Percentiles rank a stretch among this genome's conserved stretches.
phyloP scores from a whole-genome alignment of 495 filamentous ascomycete species.

The Polyplosphaeria fusca region DNA sequence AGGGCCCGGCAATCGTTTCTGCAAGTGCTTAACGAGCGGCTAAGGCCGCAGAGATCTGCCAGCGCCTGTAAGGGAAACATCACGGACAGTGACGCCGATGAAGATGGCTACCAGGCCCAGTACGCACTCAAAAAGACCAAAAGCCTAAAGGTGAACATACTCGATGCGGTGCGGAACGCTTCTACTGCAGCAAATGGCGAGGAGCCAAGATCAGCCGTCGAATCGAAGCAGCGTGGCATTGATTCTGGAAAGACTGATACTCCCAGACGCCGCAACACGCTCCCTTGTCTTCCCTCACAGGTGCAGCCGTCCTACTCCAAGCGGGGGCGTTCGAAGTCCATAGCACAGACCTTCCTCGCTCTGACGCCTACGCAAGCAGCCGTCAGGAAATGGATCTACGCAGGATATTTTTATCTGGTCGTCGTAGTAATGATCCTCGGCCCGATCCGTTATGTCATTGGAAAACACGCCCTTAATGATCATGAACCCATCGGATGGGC shows the following conservation, averaged over 20 bases:
- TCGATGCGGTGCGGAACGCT: constrained; percentile 3
- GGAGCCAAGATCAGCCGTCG: constrained; percentile 28
- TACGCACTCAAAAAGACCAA: constrained; percentile 10
- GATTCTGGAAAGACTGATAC: neutral
- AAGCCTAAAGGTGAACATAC: constrained; percentile 20
- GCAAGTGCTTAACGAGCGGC: constrained; percentile 48
- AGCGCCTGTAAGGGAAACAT: constrained; percentile 40
- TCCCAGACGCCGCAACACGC: constrained; percentile 15
- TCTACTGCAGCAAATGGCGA: constrained; percentile 1
- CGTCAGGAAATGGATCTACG: constrained; percentile 77
- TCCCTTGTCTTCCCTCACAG: constrained; percentile 18
- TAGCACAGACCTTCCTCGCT: constrained; percentile 68
- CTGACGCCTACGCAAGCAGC: constrained; percentile 75
- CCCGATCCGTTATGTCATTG: constrained; percentile 67
- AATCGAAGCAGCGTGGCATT: constrained; percentile 2
- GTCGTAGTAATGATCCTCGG: constrained; percentile 63
- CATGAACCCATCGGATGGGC: constrained; percentile 91
- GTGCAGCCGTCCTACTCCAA: neutral
- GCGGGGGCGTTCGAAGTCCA: constrained; percentile 63
- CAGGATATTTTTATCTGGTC: constrained; percentile 68
- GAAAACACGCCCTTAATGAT: constrained; percentile 60
- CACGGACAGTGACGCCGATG: constrained; percentile 51
- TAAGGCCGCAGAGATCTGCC: constrained; percentile 5
- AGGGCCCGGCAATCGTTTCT: constrained; percentile 50
- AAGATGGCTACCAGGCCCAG: constrained; percentile 33